Evolutionary conservation across 2,329 filamentous ascomycete genomes (phyloP).

Genomic region (Colletotrichum destructivum): DNA sequence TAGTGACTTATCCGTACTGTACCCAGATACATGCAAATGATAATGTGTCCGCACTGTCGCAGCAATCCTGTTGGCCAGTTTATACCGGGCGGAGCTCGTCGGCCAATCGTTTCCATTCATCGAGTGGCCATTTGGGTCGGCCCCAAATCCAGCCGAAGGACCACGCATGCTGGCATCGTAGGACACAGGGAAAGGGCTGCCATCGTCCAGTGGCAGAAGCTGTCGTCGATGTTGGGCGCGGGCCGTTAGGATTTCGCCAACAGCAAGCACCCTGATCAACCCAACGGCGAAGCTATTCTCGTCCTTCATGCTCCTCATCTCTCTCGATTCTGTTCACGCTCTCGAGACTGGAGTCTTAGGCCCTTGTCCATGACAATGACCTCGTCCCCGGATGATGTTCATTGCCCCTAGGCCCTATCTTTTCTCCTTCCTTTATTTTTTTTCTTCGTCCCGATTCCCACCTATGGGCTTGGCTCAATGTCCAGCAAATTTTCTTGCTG

Average conservation of each 20-base stretch:
- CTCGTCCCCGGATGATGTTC: constrained; percentile 16
- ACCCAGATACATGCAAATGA: constrained; percentile 1
- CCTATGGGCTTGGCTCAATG: constrained; percentile 13
- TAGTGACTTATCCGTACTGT: neutral
- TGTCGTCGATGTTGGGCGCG: neutral
- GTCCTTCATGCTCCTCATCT: neutral
- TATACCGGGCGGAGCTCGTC: neutral
- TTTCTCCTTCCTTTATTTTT: neutral
- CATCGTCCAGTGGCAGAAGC: neutral
- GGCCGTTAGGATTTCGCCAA: neutral
- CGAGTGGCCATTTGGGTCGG: neutral
- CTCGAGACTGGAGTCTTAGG: neutral
- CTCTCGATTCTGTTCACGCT: neutral
- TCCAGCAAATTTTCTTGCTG: constrained; percentile 16
- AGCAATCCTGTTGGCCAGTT: constrained; percentile 11
- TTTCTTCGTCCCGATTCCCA: neutral
- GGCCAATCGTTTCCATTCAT: neutral
- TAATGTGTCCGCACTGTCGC: neutral
- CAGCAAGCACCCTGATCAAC: neutral
- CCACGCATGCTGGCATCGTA: neutral
- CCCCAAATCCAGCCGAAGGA: neutral
- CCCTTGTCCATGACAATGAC: neutral
- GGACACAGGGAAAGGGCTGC: neutral
- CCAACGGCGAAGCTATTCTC: neutral
- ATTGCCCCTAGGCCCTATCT: constrained; percentile 6